Base-by-base conservation (phyloP, 257 asterid species). In the Anisodus acutangulus region DNA sequence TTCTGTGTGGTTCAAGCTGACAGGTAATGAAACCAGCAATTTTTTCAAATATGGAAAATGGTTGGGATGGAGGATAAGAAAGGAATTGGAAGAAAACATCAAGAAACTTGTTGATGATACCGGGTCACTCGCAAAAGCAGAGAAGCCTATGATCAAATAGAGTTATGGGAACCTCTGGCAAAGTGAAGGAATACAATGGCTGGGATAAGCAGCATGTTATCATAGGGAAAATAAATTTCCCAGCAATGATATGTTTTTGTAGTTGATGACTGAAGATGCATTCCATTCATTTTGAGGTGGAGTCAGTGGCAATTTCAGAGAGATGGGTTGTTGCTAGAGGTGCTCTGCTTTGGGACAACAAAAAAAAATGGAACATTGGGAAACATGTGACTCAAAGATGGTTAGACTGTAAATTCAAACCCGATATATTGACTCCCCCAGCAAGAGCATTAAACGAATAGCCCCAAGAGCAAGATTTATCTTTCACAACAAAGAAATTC, bases 211-310 rank as follows among this genome's bases (percentile, higher is more conserved):
- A 60, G 43, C 37, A 70, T 43, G 57, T 70, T n/a, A 16, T n/a
- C 55, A 71, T 45, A n/a, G 39, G 39, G 58, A 45, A 22, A 19
- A 71, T 3, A 67, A 35, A 17, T n/a, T n/a, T 71, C 79, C 39
- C 39, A 4, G n/a, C 16, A 49, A 71, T 64, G 71, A 64, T 11
- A 64, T 64, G 17, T 11, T 9, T 31, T 26, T 17, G 58, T 31
- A 71, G 17, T 45, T 45, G 79, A n/a, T 71, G 58, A 45, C 39
- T 4, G 9, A 19, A 71, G 31, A 45, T 45, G 37, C 39, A 45
- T 15, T 45, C 12, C 79, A n/a, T 45, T 71, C 79, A 45, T 9
- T 71, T 71, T 9, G 79, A 71, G 58, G 31, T n/a, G 58, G 79
- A 45, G 17, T n/a, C 31, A 13, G 39, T 45, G 79, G n/a, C 16